Base-by-base conservation (phyloP, 1,284 basidiomycete genomes). In the Fomitopsis betulina region DNA sequence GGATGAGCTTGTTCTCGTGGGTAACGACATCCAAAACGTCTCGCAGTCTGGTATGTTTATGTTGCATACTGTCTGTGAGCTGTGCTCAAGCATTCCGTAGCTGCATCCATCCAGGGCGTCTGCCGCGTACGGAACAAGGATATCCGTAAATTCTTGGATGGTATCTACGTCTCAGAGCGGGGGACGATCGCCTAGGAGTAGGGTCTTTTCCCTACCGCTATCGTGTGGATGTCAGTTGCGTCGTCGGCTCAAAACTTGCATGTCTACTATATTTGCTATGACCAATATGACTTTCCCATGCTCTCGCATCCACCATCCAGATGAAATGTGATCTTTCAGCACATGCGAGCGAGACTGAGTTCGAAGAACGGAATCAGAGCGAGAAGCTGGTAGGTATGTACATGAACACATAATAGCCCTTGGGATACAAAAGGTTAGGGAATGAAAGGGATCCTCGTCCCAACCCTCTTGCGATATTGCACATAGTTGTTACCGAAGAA, bases 121-220 rank as follows among this genome's bases (percentile, higher is more conserved):
- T 96, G 93, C 80, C 86, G 90, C 65, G 95, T 98, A 70, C 91
- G 93, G 76, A 94, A 97, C 88, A 98, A 98, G 83, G 95, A 98
- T 83, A 96, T 96, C 78, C 93, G 93, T 75, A 95, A 96, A 83
- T 93, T 93, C 79, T 78, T 93, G 73, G 90, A 93, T 67, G 90
- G 90, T 79, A 88, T 98, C 80, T 98, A 98, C 75, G 93, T 95
- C 64, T 94, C 94, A 42, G 89, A 89, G 70, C 91, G 87, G 81
- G 83, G 83, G 62, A 85, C 86, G 35, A 81, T 91, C 64, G 60
- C 72, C 37, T 70, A 72, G 61, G 84, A 80, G 63, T 76, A 61
- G 51, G 40, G 56, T 58, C 57, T 53, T 62, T 61, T 60, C 53
- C 51, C 49, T 56, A 12, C 25, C 13, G 23, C 23, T 30, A 47